These are phyloP conservation scores for Lophium mytilinum DNA, from an alignment of 495 filamentous ascomycete species.

Conservation along the genomic window DNA sequence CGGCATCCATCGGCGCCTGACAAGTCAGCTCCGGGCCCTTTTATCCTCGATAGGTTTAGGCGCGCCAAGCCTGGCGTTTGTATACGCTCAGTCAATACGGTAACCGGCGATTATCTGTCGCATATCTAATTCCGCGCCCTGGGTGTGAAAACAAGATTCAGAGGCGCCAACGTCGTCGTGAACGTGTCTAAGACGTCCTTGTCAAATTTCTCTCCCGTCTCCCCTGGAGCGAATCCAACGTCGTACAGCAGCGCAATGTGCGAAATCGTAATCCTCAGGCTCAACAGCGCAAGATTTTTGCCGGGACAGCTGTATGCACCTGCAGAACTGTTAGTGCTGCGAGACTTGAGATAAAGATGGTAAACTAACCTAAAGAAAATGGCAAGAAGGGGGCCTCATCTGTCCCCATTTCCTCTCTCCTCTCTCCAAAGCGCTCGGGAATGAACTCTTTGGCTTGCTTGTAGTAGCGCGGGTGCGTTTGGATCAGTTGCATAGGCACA, in stretches of 20 bases:
- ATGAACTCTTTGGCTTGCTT: conserved; percentile 3
- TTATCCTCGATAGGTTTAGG: too few species aligned
- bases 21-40: too few species aligned
- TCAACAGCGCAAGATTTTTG: conserved; percentile 44
- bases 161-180: conserved; percentile 2
- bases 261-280: conserved; percentile 41
- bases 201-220: conserved; percentile 29
- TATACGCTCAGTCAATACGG: too few species aligned
- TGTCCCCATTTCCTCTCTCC: conserved; percentile 4
- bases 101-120: too few species aligned
- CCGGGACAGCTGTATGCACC: conserved; percentile 44
- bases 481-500: conserved; percentile 7
- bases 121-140: conserved; percentile 1
- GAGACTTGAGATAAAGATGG: neutral
- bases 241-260: conserved; percentile 39
- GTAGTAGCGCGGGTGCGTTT: neutral
- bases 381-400: conserved; percentile 12
- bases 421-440: conserved; percentile 13
- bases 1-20: too few species aligned
- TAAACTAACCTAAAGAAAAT: conserved; percentile 4
- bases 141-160: conserved; percentile 9
- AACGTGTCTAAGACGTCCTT: conserved; percentile 7
- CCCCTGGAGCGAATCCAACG: conserved; percentile 37
- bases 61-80: too few species aligned
- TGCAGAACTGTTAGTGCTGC: neutral